phyloP scores from a whole-genome alignment of 176 grass and related monocot genomes.

The Musa schizocarpa region DNA sequence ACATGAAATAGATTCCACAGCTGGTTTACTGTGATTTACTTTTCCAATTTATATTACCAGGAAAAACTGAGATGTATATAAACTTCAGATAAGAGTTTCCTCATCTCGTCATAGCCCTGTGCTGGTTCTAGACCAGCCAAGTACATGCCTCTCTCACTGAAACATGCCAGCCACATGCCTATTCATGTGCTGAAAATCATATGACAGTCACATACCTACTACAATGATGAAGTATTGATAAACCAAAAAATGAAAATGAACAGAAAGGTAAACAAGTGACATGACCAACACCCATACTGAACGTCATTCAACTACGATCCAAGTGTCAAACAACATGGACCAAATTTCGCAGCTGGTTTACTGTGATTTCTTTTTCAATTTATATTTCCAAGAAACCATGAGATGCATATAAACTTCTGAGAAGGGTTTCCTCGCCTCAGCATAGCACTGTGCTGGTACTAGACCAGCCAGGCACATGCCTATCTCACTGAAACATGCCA shows the following conservation, averaged over 20 bases:
- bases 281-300: not conserved
- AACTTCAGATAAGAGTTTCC: not conserved
- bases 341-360: not conserved
- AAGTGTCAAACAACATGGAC: not conserved
- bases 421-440: not conserved
- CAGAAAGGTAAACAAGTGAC: not conserved
- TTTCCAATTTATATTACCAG: not conserved
- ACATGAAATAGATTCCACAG: not conserved
- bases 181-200: too few relatives aligned
- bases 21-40: not conserved
- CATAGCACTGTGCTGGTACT: not conserved
- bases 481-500: not conserved
- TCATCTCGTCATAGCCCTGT: not conserved
- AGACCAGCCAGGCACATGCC: not conserved
- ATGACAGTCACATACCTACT: too few relatives aligned
- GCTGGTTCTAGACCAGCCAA: not conserved
- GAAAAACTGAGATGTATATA: not conserved
- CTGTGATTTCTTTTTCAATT: not conserved
- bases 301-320: not conserved
- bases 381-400: not conserved
- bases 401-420: not conserved
- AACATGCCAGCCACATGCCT: not conserved
- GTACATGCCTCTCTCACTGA: not conserved
- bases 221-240: too few relatives aligned
- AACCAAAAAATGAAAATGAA: not conserved